A percentile compares a stretch with the other conserved stretches of the same genome.
Evolutionary conservation across 805 yeast genomes (phyloP).

Genomic region (Wickerhamiella qilinensis): DNA sequence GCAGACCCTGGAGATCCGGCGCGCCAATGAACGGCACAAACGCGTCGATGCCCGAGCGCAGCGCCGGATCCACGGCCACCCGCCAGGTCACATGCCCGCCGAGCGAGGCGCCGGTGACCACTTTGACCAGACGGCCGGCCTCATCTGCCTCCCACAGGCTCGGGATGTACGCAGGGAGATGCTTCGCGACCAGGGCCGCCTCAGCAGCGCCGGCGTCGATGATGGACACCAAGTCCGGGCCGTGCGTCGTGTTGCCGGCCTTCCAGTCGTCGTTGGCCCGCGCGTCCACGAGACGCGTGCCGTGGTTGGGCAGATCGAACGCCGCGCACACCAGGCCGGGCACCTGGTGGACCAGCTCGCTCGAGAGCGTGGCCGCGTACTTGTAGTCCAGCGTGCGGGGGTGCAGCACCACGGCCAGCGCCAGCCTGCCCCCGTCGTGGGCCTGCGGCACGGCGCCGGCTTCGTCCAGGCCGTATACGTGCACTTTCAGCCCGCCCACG

Average conservation of each 20-base stretch:
- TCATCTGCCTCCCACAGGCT: conserved; percentile 15
- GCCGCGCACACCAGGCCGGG: conserved; percentile 27
- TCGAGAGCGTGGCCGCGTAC: conserved; percentile 27
- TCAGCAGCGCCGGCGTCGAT: conserved; percentile 35
- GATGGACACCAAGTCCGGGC: conserved; percentile 31
- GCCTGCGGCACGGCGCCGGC: conserved; percentile 6
- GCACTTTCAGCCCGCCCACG: conserved; percentile 34
- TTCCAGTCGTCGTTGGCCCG: conserved; percentile 30
- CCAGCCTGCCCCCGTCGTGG: conserved; percentile 14
- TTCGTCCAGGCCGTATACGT: conserved; percentile 27
- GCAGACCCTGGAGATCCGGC: conserved; percentile 29
- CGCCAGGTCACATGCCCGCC: conserved; percentile 43
- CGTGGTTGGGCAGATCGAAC: conserved; percentile 43
- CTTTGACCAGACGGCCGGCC: conserved; percentile 17
- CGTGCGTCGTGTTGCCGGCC: conserved; percentile 34
- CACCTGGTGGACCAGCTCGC: conserved; percentile 7
- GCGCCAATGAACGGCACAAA: conserved; percentile 38
- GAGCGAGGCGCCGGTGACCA: conserved; percentile 35
- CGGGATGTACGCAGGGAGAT: conserved; percentile 26
- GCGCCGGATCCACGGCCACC: conserved; percentile 27
- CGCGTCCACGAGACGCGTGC: conserved; percentile 27
- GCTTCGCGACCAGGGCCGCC: conserved; percentile 28
- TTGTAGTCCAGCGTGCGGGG: conserved; percentile 28
- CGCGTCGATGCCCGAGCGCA: conserved; percentile 5
- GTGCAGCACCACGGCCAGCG: conserved; percentile 32